Percentiles rank a stretch among this genome's conserved stretches.
These are phyloP conservation scores for Monsonia emarginata DNA, from an alignment of 441 rosid species.

Conservation along the genomic window DNA sequence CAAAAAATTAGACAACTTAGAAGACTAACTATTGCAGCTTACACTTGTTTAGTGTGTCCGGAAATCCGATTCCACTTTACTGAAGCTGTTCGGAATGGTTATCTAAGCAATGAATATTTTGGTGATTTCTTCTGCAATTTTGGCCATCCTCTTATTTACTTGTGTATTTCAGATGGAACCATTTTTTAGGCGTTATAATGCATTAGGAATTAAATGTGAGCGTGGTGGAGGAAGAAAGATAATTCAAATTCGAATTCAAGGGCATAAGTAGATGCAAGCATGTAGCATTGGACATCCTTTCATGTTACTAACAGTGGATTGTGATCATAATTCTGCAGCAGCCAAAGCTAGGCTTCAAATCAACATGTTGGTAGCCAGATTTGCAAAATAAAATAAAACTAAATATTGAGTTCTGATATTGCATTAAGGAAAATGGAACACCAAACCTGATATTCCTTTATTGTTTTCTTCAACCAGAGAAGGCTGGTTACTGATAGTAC, in stretches of 20 bases:
- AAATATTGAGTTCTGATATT: background rate
- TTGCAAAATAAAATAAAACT: background rate
- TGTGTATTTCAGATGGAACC: background rate
- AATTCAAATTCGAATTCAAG: background rate
- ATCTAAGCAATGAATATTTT: background rate
- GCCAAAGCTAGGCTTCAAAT: background rate
- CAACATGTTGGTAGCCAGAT: background rate
- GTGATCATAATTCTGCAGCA: background rate
- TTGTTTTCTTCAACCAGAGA: slow-evolving; percentile 23
- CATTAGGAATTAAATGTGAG: too few species aligned
- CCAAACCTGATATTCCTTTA: slow-evolving; percentile 40
- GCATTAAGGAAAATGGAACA: slow-evolving; percentile 16
- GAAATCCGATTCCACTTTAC: background rate
- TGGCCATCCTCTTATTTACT: background rate
- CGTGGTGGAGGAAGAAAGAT: background rate
- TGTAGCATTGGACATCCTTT: background rate
- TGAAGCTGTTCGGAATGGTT: background rate
- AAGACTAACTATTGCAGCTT: slow-evolving; percentile 1
- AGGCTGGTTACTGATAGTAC: slow-evolving; percentile 17
- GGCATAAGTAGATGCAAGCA: background rate
- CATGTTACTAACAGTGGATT: background rate
- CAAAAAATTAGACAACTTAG: background rate
- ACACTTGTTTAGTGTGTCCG: background rate
- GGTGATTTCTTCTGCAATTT: background rate
- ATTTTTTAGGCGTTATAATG: too few species aligned